Base-by-base conservation (phyloP, 1,139 yeast species). In the Kluyveromyces sp. region DNA sequence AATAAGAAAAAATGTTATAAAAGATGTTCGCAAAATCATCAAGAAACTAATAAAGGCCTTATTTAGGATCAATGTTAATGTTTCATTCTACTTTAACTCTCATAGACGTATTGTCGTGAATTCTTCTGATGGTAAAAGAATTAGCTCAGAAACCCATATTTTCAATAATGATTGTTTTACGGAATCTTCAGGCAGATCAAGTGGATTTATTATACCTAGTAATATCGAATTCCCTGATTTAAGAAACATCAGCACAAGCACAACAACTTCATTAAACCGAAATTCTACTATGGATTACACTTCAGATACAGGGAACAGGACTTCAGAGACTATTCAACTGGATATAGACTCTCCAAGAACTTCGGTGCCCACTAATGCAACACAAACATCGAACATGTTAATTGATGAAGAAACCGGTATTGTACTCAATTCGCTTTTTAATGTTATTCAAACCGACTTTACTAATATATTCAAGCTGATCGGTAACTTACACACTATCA, bases 31-130 rank as follows among this genome's bases (percentile, higher is more conserved):
- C 49, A 67, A 71, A 46, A 68, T 75, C 41, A 62, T 82, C 52
- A 76, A 71, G 54, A 71, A 74, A 48, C 67, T 82, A 28, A 74
- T 80, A 1, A 62, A 73, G 4, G 68, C 81, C 2, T 72, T 78
- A 50, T 74, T 85, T 2, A 82, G 79, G 52, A 70, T 83, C 41
- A 78, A 78, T 52, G 74, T 81, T 43, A 78, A 78, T 57, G 81
- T 84, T 15, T 68, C 74, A 37, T 59, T 81, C 15, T 80, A 74
- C 59, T 64, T 81, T 47, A 69, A 73, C 46, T 68, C 61, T 4
- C 38, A 55, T 4, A 47, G 48, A 7, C 42, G 49, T 10, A 54
- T 39, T 21, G 42, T 47, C 3, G 43, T 48, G 25, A 38, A 15
- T 8, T 35, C 40, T 5, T 31, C 35, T 25, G 45, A 37, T 28